Conservation (phyloP, 352 stramenopile species). For the Phytophthora meadii region DNA sequence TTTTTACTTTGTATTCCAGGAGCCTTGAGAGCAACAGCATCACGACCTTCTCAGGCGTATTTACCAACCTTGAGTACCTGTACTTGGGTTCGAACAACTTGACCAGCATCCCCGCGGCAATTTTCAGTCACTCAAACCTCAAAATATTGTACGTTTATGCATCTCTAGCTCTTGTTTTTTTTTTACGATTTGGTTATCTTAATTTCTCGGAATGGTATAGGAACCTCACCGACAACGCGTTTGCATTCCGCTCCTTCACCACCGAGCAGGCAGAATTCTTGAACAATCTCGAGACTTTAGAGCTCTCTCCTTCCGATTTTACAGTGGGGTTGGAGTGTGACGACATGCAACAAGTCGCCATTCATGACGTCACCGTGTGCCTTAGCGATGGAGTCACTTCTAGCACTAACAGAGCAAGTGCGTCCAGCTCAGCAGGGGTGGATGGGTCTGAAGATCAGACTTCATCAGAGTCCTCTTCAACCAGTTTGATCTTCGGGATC, state of each 20-base stretch:
- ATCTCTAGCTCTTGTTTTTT: neutral
- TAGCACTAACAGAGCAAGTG: slow-evolving; percentile 14
- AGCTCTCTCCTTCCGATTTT: slow-evolving; percentile 41
- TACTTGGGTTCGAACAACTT: slow-evolving; percentile 58
- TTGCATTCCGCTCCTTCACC: slow-evolving; percentile 41
- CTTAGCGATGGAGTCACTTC: slow-evolving; percentile 25
- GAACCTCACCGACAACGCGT: slow-evolving; percentile 48
- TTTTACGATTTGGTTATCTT: neutral
- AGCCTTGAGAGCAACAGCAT: slow-evolving; percentile 73
- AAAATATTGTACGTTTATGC: slow-evolving; percentile 37
- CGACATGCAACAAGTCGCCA: slow-evolving; percentile 26
- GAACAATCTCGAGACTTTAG: slow-evolving; percentile 34
- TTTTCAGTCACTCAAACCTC: slow-evolving; percentile 57
- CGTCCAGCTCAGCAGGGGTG: slow-evolving; percentile 7
- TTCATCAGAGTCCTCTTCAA: slow-evolving; percentile 11
- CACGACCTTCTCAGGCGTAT: slow-evolving; percentile 56
- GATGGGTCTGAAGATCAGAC: slow-evolving; percentile 10
- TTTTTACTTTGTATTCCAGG: slow-evolving; percentile 1
- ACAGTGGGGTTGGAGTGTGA: slow-evolving; percentile 36
- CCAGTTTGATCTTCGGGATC: slow-evolving; percentile 30
- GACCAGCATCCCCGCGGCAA: slow-evolving; percentile 45
- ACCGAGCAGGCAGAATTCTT: slow-evolving; percentile 38
- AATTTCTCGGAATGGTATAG: slow-evolving; percentile 10
- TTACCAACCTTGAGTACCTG: slow-evolving; percentile 54
- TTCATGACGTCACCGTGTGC: slow-evolving; percentile 37